A percentile compares a stretch with the other conserved stretches of the same genome.
Evolutionary conservation across 352 stramenopile species (phyloP).

Genomic region (Pythium brachiatum): DNA sequence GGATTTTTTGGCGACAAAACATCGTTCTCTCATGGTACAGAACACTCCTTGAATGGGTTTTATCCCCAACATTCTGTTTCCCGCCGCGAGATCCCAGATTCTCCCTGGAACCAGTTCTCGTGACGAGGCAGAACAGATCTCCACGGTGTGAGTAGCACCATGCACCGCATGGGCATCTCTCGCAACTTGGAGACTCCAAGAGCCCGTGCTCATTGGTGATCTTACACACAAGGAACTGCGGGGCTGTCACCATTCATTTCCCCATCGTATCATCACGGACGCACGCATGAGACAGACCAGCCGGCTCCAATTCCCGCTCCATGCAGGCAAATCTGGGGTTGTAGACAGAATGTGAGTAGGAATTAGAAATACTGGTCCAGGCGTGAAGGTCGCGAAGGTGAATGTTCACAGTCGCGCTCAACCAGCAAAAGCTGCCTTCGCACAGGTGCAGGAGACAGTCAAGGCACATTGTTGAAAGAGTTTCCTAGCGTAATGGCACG

Average conservation of each 20-base stretch:
- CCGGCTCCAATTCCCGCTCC: too few species aligned
- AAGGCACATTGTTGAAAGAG: too few species aligned
- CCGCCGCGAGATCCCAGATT: conserved; percentile 2
- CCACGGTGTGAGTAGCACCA: background rate
- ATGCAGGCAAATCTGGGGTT: too few species aligned
- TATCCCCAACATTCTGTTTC: background rate
- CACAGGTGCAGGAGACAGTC: too few species aligned
- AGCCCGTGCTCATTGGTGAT: background rate
- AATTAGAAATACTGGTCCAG: too few species aligned
- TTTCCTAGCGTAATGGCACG: too few species aligned
- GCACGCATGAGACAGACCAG: conserved; percentile 5
- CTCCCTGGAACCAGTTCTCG: background rate
- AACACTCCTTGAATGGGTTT: background rate
- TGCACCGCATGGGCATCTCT: too few species aligned
- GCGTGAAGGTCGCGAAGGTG: too few species aligned
- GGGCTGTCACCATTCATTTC: background rate
- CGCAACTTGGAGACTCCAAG: too few species aligned
- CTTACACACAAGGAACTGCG: background rate
- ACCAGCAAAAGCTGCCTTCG: too few species aligned
- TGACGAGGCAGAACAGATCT: conserved; percentile 5
- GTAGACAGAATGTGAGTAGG: too few species aligned
- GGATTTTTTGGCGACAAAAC: background rate
- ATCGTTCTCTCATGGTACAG: background rate
- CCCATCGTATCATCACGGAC: background rate
- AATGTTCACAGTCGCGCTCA: too few species aligned